Conservation (phyloP, 2,329 filamentous ascomycete genomes). For the Diaporthe australafricana region DNA sequence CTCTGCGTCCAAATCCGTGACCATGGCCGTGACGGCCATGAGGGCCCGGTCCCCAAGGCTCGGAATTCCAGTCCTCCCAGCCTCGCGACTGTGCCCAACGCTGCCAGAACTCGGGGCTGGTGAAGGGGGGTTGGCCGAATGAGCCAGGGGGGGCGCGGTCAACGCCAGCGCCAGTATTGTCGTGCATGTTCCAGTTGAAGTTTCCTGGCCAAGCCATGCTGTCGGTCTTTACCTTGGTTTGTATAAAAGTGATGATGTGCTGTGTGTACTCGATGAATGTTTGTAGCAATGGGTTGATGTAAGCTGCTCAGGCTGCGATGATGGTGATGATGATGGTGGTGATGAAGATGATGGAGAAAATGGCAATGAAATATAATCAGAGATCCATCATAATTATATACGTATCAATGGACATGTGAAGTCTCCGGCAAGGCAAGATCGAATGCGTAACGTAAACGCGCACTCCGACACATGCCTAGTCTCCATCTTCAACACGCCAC, state of each 20-base stretch:
- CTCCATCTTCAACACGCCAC: constrained; percentile 1
- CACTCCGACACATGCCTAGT: constrained; percentile 27
- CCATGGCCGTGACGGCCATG: constrained; percentile 28
- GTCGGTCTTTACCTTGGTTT: constrained; percentile 11
- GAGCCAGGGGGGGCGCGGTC: constrained; percentile 31
- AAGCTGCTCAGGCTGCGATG: background rate
- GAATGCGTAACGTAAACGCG: constrained; percentile 26
- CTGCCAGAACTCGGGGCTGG: constrained; percentile 35
- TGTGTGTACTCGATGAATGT: background rate
- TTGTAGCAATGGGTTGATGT: background rate
- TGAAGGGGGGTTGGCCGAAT: constrained; percentile 10
- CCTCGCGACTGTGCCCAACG: constrained; percentile 31
- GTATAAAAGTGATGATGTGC: constrained; percentile 1
- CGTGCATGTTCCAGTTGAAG: constrained; percentile 30
- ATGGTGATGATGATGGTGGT: constrained; percentile 5
- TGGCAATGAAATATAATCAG: background rate
- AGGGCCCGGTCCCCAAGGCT: constrained; percentile 8
- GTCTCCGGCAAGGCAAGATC: constrained; percentile 4
- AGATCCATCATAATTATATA: constrained; percentile 25
- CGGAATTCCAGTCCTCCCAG: constrained; percentile 33
- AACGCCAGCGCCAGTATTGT: constrained; percentile 31
- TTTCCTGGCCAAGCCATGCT: constrained; percentile 36
- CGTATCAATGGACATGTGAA: constrained; percentile 8
- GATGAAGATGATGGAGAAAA: background rate
- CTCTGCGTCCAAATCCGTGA: constrained; percentile 22